Base-by-base conservation (phyloP, 169 alveolate genomes). In the Plasmodium malariae region DNA sequence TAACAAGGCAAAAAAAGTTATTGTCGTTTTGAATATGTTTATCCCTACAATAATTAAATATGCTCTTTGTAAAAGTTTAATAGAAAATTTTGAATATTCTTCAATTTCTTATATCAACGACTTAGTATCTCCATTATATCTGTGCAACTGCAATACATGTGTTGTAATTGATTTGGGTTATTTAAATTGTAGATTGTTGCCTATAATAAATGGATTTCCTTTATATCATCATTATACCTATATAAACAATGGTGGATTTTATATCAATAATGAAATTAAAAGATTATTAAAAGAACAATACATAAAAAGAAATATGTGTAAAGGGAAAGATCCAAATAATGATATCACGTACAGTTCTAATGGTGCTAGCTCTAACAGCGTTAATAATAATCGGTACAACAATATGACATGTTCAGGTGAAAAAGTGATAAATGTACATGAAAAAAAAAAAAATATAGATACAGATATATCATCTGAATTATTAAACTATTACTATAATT, bases 121-220 rank as follows among this genome's bases (percentile, higher is more conserved):
- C 34, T 68, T 83, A 68, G 54, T 83, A 70, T 83, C 91, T 1
- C 91, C 91, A 5, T 60, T 83, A 49, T 83, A 49, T 48, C 26
- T 83, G 59, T 83, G 86, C 48, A 83, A 83, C 67, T 83, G 85
- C 43, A 83, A 83, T 30, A 83, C 91, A 3, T 83, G 91, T 83
- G 63, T 83, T 11, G 91, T 83, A 3, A 6, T 83, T 28, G 91
- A 83, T 45, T 55, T 83, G 40, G 91, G 91, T 7, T 83, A 83
- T 48, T 36, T 83, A 36, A 65, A 70, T 60, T 83, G 91, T 30
- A 57, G 91, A 40, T 1, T 68, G 11, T 59, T 83, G 65, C 91
- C 91, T 24, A 48, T 83, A 49, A 51, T 83, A 32, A 69, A 83
- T 51, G 91, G 91, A 0, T 24, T 83, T 19, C 91, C 91, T 24